Evolutionary conservation across 495 filamentous ascomycete genomes (phyloP).

Genomic region (Cenococcum geophilum): DNA sequence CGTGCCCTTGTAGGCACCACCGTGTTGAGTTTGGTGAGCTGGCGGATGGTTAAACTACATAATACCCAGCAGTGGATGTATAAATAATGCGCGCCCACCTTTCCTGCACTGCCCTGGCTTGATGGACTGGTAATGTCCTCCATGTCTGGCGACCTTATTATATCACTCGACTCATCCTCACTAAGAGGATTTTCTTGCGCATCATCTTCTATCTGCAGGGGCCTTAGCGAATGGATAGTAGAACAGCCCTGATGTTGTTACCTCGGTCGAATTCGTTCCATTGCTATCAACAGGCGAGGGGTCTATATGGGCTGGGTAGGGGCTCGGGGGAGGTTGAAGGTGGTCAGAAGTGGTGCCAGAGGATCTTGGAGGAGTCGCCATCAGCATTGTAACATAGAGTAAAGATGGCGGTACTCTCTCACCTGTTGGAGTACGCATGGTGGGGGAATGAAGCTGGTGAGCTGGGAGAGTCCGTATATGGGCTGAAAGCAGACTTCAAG

Average conservation of each 20-base stretch:
- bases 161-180: slow-evolving; percentile 35
- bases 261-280: slow-evolving; percentile 46
- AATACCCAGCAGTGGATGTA: background rate
- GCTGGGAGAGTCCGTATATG: slow-evolving; percentile 52
- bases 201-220: slow-evolving; percentile 61
- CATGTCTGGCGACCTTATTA: slow-evolving; percentile 40
- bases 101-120: slow-evolving; percentile 30
- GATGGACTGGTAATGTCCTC: slow-evolving; percentile 35
- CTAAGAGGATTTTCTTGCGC: slow-evolving; percentile 42
- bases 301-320: slow-evolving; percentile 47
- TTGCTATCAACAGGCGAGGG: slow-evolving; percentile 74
- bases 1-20: slow-evolving; percentile 48
- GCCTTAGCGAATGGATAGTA: slow-evolving; percentile 3
- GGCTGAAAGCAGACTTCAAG: slow-evolving; percentile 54
- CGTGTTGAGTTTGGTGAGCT: slow-evolving; percentile 59
- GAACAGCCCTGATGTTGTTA: slow-evolving; percentile 46
- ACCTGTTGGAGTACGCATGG: slow-evolving; percentile 47
- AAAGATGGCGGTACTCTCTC: slow-evolving; percentile 12
- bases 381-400: slow-evolving; percentile 8
- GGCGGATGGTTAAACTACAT: slow-evolving; percentile 24
- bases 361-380: slow-evolving; percentile 31
- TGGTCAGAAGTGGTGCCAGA: slow-evolving; percentile 31
- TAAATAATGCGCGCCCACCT: slow-evolving; percentile 10
- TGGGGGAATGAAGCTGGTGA: slow-evolving; percentile 49
- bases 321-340: slow-evolving; percentile 31